Evolutionary conservation across 2,329 filamentous ascomycete genomes (phyloP), one percentile per base, ranked within the genome.

Genomic region (Cladosporium phlei): DNA sequence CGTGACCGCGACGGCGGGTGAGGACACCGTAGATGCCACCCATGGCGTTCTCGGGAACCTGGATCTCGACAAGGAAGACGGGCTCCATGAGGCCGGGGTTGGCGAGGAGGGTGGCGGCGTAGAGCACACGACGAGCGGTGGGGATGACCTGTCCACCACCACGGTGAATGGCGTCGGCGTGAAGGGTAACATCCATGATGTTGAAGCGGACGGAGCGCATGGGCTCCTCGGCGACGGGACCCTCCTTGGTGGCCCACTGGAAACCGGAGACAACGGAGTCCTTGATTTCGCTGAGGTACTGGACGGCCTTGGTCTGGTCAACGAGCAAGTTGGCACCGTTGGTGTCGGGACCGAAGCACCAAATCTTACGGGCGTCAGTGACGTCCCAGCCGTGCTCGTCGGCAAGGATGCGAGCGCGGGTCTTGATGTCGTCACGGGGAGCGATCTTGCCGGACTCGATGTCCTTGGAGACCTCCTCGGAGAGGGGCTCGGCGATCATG

Each of bases 201-300:
- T 98, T 98, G 83, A 95, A 98, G 78, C 93, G 88, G 73, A 94
- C 74, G 60, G 85, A 85, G 70, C 93, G 88, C 89, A 98, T 91
- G 65, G 93, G 93, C 83, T 98, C 93, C 77, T 98, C 93, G 63
- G 86, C 90, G 69, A 98, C 76, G 66, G 93, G 93, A 79, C 93
- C 93, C 82, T 98, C 93, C 69, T 91, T 86, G 64, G 88, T 88
- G 60, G 93, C 93, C 93, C 93, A 98, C 77, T 98, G 93, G 89
- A 98, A 98, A 84, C 93, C 93, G 62, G 93, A 97, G 68, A 97
- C 90, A 63, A 97, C 85, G 53, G 91, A 97, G 70, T 98, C 93
- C 87, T 98, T 98, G 84, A 98, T 98, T 87, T 98, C 93, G 79
- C 88, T 93, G 68, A 98, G 82, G 85, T 97, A 98, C 80, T 98